These are phyloP conservation scores for Penicillium pulvis DNA, from an alignment of 495 filamentous ascomycete species.

Conservation along the genomic window DNA sequence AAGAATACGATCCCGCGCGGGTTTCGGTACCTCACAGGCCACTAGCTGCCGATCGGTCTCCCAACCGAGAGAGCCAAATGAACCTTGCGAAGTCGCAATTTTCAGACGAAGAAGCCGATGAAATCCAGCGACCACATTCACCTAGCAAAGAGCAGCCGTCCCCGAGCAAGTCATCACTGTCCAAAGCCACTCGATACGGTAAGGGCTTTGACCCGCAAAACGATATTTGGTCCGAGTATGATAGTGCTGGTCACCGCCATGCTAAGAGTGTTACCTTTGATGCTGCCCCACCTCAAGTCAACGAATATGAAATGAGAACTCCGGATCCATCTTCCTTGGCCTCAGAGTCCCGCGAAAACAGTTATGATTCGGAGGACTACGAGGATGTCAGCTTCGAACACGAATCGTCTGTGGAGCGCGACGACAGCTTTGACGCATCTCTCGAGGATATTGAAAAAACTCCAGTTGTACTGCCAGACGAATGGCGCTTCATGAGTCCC, in stretches of 20 bases:
- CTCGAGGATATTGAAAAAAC: slow-evolving; percentile 96
- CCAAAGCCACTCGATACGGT: slow-evolving; percentile 68
- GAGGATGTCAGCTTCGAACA: slow-evolving; percentile 72
- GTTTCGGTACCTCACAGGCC: slow-evolving; percentile 76
- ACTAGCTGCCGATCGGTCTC: slow-evolving; percentile 61
- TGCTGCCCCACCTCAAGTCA: slow-evolving; percentile 86
- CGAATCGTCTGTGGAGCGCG: slow-evolving; percentile 65
- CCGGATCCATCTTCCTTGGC: slow-evolving; percentile 89
- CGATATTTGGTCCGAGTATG: slow-evolving; percentile 64
- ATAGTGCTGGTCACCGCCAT: slow-evolving; percentile 70
- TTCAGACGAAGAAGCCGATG: slow-evolving; percentile 34
- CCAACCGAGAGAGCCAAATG: slow-evolving; percentile 62
- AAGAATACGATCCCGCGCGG: slow-evolving; percentile 86
- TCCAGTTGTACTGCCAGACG: slow-evolving; percentile 92
- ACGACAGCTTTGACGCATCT: slow-evolving; percentile 92
- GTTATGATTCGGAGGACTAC: slow-evolving; percentile 83
- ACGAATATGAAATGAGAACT: slow-evolving; percentile 97
- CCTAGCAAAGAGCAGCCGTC: slow-evolving; percentile 75
- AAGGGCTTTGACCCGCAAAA: slow-evolving; percentile 68
- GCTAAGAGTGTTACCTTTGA: slow-evolving; percentile 97
- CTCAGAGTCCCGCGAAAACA: slow-evolving; percentile 84
- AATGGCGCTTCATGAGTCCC: slow-evolving; percentile 84
- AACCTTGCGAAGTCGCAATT: slow-evolving; percentile 48
- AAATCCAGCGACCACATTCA: slow-evolving; percentile 53
- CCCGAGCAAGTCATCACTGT: slow-evolving; percentile 83